A percentile compares a stretch with the other conserved stretches of the same genome.
These are phyloP conservation scores for Kuraishia floccosa DNA, from an alignment of 805 yeast genomes.

Conservation along the genomic window DNA sequence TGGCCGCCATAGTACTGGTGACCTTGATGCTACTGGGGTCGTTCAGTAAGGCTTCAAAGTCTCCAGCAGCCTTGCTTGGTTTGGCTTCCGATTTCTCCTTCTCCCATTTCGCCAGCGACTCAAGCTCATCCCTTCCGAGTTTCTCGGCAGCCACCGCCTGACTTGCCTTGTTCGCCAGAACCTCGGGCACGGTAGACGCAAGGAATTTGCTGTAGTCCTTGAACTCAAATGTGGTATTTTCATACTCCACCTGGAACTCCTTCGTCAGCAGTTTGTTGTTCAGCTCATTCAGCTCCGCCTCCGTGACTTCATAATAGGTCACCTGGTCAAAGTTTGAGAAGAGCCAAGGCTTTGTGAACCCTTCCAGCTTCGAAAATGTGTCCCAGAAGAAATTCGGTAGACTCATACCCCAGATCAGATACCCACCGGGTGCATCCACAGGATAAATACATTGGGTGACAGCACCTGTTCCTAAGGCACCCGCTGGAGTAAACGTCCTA, in stretches of 20 bases:
- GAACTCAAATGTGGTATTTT: conserved; percentile 19
- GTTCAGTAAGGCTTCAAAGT: too few species aligned
- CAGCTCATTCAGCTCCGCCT: conserved; percentile 14
- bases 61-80: too few species aligned
- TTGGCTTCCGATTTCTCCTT: too few species aligned
- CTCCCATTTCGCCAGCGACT: too few species aligned
- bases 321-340: conserved; percentile 20
- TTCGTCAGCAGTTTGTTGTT: conserved; percentile 19
- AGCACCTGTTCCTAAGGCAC: conserved; percentile 18
- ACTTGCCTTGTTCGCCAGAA: too few species aligned
- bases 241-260: conserved; percentile 14
- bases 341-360: conserved; percentile 19
- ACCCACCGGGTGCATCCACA: conserved; percentile 20
- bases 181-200: too few species aligned
- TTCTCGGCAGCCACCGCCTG: too few species aligned
- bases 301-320: conserved; percentile 22
- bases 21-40: too few species aligned
- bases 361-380: conserved; percentile 19
- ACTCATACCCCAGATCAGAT: conserved; percentile 21
- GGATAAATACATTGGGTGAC: conserved; percentile 16
- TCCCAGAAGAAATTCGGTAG: conserved; percentile 20
- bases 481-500: conserved; percentile 19
- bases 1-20: too few species aligned
- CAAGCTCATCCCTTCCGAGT: too few species aligned
- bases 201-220: conserved; percentile 16